Evolutionary conservation across 2,329 filamentous ascomycete genomes (phyloP), one percentile per base, ranked within the genome.

Genomic region (Simplicillium sp.): DNA sequence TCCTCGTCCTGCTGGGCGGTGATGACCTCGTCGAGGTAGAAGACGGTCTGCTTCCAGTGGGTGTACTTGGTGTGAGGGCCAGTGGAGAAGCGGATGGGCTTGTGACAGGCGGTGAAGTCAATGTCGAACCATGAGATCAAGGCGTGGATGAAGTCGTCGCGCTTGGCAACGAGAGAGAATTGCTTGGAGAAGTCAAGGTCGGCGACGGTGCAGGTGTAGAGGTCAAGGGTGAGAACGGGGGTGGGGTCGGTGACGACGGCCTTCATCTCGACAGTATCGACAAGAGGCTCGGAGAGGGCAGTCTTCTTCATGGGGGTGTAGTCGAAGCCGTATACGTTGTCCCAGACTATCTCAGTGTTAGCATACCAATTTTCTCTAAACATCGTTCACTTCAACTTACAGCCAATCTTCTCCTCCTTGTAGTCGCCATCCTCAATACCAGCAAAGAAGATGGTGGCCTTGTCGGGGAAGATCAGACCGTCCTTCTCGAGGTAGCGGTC

Each of bases 21-120:
- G 49, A 98, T 70, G 29, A 95, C 86, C 52, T 98, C 89, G 56
- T 85, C 80, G 48, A 98, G 74, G 69, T 98, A 98, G 70, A 98
- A 97, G 47, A 98, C 92, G 11, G 92, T 98, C 73, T 98, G 92
- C 72, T 98, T 98, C 92, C 92, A 98, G 75, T 98, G 92, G 14
- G 92, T 98, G 70, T 97, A 97, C 70, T 96, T 97, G 54, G 90
- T 94, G 68, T 97, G 92, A 20, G 92, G 92, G 16, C 92, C 92
- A 14, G 92, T 98, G 40, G 87, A 94, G 75, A 98, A 98, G 58
- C 82, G 80, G 59, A 98, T 88, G 28, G 88, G 86, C 77, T 97
- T 97, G 77, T 98, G 92, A 77, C 92, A 97, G 44, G 88, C 89
- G 39, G 86, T 85, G 68, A 98, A 98, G 58, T 97, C 90, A 54